These are phyloP conservation scores for Phytophthora meadii DNA, from an alignment of 352 stramenopile species.

Conservation along the genomic window DNA sequence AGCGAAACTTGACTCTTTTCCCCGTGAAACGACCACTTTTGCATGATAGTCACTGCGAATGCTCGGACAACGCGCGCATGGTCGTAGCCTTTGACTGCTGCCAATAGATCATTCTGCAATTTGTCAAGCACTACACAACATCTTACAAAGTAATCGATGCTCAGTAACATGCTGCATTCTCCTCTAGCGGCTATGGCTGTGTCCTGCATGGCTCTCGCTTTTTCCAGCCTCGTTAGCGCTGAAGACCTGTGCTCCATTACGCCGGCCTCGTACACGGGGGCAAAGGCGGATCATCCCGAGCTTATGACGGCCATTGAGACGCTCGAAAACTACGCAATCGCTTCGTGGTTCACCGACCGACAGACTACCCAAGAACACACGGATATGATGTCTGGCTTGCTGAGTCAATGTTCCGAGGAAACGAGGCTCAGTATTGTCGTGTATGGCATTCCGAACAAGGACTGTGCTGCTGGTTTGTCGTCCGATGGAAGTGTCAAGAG, in stretches of 20 bases:
- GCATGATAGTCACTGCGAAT: slow-evolving; percentile 14
- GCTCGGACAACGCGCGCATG: slow-evolving; percentile 13
- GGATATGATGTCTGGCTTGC: slow-evolving; percentile 34
- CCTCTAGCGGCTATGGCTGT: slow-evolving; percentile 13
- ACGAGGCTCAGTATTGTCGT: slow-evolving; percentile 59
- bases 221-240: slow-evolving; percentile 11
- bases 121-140: slow-evolving; percentile 17
- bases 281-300: slow-evolving; percentile 44
- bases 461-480: slow-evolving; percentile 63
- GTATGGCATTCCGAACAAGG: slow-evolving; percentile 81
- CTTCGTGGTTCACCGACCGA: slow-evolving; percentile 66
- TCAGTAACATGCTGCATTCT: slow-evolving; percentile 15
- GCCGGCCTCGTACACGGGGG: slow-evolving; percentile 34
- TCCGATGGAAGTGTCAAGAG: slow-evolving; percentile 43
- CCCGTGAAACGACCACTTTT: slow-evolving; percentile 9
- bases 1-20: slow-evolving; percentile 24
- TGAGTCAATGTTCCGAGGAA: slow-evolving; percentile 39
- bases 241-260: slow-evolving; percentile 44
- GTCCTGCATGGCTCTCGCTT: slow-evolving; percentile 25
- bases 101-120: slow-evolving; percentile 29
- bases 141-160: slow-evolving; percentile 15
- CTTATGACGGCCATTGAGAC: slow-evolving; percentile 40
- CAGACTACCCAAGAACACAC: slow-evolving; percentile 25
- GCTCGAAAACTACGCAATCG: slow-evolving; percentile 48
- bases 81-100: neutral